Percentiles rank a stretch among this genome's conserved stretches.
Evolutionary conservation across 129 eudicot genomes (phyloP).

Genomic region (Pittosporum tobira): DNA sequence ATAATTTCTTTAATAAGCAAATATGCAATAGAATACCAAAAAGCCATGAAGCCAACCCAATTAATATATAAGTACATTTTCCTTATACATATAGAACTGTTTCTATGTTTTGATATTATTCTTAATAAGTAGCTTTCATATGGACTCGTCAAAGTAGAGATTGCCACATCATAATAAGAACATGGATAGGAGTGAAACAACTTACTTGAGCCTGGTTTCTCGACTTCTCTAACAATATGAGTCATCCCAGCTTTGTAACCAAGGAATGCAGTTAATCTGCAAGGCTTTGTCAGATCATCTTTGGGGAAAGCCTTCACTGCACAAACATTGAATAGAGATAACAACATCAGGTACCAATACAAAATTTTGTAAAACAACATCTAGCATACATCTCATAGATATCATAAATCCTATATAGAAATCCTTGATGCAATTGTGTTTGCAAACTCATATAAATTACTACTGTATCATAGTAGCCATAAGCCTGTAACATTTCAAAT

Average conservation of each 20-base stretch:
- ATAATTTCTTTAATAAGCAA: not conserved
- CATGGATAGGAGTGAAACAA: not conserved
- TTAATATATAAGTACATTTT: not conserved
- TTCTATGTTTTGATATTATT: not conserved
- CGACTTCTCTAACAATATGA: conserved; percentile 23
- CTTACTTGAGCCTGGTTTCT: conserved; percentile 24
- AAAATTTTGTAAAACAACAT: too few relatives aligned
- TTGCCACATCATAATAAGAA: not conserved
- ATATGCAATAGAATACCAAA: not conserved
- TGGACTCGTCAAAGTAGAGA: not conserved
- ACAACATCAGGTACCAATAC: not conserved
- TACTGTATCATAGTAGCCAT: too few relatives aligned
- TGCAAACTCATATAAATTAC: too few relatives aligned
- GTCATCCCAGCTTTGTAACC: conserved; percentile 31
- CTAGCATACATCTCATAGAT: too few relatives aligned
- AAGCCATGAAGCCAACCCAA: not conserved
- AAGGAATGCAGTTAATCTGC: conserved; percentile 47
- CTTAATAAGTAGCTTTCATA: not conserved
- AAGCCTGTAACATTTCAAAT: too few relatives aligned
- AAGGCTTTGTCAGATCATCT: conserved; percentile 43
- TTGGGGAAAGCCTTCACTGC: conserved; percentile 66
- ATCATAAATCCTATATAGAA: too few relatives aligned
- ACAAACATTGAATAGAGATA: not conserved
- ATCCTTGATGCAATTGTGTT: too few relatives aligned
- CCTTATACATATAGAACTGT: too few relatives aligned